Base-by-base conservation (phyloP, 2,329 filamentous ascomycete genomes). In the Colletotrichum musae region DNA sequence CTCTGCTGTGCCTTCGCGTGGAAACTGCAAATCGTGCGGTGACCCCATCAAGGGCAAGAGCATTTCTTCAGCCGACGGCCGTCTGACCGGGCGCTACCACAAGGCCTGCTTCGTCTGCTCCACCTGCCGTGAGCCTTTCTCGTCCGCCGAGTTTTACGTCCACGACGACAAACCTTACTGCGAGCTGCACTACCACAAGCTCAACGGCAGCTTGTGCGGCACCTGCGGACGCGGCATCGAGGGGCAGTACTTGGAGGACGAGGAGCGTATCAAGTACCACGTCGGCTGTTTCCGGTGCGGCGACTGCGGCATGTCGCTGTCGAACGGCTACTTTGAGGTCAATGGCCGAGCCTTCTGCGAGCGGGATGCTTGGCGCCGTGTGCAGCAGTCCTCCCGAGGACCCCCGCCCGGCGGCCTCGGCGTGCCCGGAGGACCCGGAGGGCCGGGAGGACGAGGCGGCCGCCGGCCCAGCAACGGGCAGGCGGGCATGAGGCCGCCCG, bases 41-140 rank as follows among this genome's bases (percentile, higher is more conserved):
- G 84, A 92, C 53, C 83, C 87, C 6, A 98, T 99, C 74, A 88
- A 90, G 52, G 95, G 94, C 21, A 98, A 98, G 82, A 97, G 94
- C 1, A 91, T 99, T 67, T 97, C 95, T 41, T 97, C 94, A 15
- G 94, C 94, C 0, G 96, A 98, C 75, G 96, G 96, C 16, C 91
- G 95, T 26, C 85, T 99, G 26, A 97, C 94, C 0, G 96, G 96
- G 10, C 92, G 94, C 72, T 99, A 97, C 80, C 96, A 99, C 85
- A 97, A 97, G 79, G 88, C 92, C 5, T 99, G 95, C 79, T 98
- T 99, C 77, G 93, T 95, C 12, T 99, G 96, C 85, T 89, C 90
- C 5, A 94, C 92, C 1, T 99, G 96, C 83, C 85, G 86, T 12
- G 87, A 91, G 62, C 92, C 94, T 1, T 99, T 98, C 77, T 85